Evolutionary conservation across 495 filamentous ascomycete species (phyloP).

Genomic region (Aeminium ludgeri): DNA sequence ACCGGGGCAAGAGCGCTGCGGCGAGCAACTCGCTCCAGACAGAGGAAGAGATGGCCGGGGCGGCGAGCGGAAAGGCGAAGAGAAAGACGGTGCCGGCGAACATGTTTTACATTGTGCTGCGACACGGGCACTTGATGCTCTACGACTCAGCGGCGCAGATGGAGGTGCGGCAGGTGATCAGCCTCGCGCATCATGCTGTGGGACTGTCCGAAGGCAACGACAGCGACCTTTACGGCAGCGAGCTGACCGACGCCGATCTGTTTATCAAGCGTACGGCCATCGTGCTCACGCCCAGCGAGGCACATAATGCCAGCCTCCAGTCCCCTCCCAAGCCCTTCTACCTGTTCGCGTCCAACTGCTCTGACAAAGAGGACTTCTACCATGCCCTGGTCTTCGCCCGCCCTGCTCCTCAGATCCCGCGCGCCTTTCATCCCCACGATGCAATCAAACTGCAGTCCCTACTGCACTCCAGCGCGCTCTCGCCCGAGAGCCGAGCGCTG

Average conservation of each 20-base stretch:
- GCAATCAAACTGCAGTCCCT: constrained; percentile 74
- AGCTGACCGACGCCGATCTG: constrained; percentile 75
- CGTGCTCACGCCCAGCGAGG: constrained; percentile 47
- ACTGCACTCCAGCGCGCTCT: constrained; percentile 82
- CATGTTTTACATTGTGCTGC: constrained; percentile 23
- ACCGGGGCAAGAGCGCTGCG: constrained; percentile 42
- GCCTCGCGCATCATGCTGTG: constrained; percentile 71
- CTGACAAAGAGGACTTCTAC: constrained; percentile 96
- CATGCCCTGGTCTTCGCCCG: constrained; percentile 79
- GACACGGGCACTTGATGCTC: constrained; percentile 92
- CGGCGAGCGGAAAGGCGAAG: constrained; percentile 51
- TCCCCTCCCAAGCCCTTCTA: constrained; percentile 53
- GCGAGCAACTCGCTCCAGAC: constrained; percentile 34
- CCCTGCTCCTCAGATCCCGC: constrained; percentile 48
- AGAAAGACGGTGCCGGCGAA: constrained; percentile 4
- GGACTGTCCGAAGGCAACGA: constrained; percentile 59
- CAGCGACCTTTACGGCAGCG: constrained; percentile 27
- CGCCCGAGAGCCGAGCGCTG: constrained; percentile 82
- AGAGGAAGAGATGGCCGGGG: constrained; percentile 58
- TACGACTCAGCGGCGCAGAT: constrained; percentile 81
- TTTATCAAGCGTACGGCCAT: constrained; percentile 94
- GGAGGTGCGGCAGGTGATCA: constrained; percentile 90
- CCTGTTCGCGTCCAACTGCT: constrained; percentile 83
- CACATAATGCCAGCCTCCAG: constrained; percentile 29
- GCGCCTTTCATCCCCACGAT: constrained; percentile 67